Percentiles rank a stretch among this genome's conserved stretches.
Evolutionary conservation across 2,329 filamentous ascomycete species (phyloP).

Genomic region (Penicillium sp.): DNA sequence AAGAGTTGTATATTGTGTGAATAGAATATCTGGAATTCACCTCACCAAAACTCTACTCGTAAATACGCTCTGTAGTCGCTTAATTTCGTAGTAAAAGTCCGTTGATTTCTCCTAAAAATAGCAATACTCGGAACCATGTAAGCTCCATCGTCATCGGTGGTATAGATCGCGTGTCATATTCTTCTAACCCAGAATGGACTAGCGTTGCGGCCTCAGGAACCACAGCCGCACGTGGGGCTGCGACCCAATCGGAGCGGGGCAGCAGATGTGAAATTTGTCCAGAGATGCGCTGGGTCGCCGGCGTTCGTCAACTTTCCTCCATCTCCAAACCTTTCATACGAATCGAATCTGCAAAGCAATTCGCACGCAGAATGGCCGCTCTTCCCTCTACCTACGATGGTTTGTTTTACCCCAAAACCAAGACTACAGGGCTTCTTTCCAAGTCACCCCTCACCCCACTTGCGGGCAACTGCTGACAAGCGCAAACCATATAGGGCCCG

Average conservation of each 20-base stretch:
- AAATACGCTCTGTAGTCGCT: background rate
- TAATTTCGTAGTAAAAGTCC: too few relatives aligned
- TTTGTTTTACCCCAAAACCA: conserved; percentile 45
- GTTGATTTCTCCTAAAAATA: background rate
- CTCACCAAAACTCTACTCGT: background rate
- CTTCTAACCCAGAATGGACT: conserved; percentile 1
- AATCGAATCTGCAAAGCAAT: conserved; percentile 44
- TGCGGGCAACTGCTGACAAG: conserved; percentile 23
- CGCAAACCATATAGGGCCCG: conserved; percentile 52
- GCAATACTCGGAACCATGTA: background rate
- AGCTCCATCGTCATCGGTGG: background rate
- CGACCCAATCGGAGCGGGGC: conserved; percentile 33
- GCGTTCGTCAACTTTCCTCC: conserved; percentile 33
- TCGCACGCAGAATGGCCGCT: conserved; percentile 54
- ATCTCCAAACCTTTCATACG: conserved; percentile 36
- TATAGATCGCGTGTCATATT: conserved; percentile 14
- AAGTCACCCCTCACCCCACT: conserved; percentile 22
- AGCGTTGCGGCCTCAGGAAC: conserved; percentile 7
- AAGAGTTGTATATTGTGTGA: background rate
- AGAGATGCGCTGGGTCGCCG: conserved; percentile 25
- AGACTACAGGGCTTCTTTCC: background rate
- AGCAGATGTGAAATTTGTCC: conserved; percentile 30
- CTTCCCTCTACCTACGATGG: conserved; percentile 66
- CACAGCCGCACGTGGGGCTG: conserved; percentile 33
- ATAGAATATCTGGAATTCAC: background rate